Base-by-base conservation (phyloP, 2,329 filamentous ascomycete genomes). In the Hymenoscyphus repandus region DNA sequence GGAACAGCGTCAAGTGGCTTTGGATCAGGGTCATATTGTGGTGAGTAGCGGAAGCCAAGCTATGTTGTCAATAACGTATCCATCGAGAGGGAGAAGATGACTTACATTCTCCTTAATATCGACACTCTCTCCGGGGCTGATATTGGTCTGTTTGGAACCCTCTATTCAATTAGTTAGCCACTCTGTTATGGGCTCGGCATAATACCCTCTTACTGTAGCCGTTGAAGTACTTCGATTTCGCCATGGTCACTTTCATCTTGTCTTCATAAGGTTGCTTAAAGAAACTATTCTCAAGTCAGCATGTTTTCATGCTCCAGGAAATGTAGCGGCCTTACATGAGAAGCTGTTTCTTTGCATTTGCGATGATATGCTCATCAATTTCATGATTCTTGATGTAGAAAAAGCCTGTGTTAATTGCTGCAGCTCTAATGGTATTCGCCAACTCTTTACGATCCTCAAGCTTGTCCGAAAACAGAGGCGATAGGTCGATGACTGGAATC, bases 31-130 rank as follows among this genome's bases (percentile, higher is more conserved):
- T 82, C 79, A 51, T 74, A 70, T 18, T 70, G 62, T 0, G 78
- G 75, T 33, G 76, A 72, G 55, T 82, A 83, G 9, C 72, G 68
- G 64, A 77, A 76, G 2, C 69, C 57, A 5, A 66, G 49, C 62
- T 61, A 20, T 37, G 56, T 22, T 57, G 47, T 49, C 30, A 41
- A 69, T 56, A 76, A 31, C 18, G 9, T 12, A 5, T 6, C 30
- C 13, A 4, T 4, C 13, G 36, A 10, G 27, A 12, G 22, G 11
- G 17, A 2, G 4, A 18, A 11, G 20, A 20, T 1, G 10, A 47
- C 45, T 12, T 47, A 61, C 61, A 7, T 70, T 72, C 64, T 82
- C 77, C 31, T 76, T 72, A 43, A 74, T 65, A 54, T 80, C 80
- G 54, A 71, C 59, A 20, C 70, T 70, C 60, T 78, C 77, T 33